A percentile compares a stretch with the other conserved stretches of the same genome.
These are phyloP conservation scores for Penicillium paradoxum DNA, from an alignment of 495 filamentous ascomycete species.

Conservation along the genomic window DNA sequence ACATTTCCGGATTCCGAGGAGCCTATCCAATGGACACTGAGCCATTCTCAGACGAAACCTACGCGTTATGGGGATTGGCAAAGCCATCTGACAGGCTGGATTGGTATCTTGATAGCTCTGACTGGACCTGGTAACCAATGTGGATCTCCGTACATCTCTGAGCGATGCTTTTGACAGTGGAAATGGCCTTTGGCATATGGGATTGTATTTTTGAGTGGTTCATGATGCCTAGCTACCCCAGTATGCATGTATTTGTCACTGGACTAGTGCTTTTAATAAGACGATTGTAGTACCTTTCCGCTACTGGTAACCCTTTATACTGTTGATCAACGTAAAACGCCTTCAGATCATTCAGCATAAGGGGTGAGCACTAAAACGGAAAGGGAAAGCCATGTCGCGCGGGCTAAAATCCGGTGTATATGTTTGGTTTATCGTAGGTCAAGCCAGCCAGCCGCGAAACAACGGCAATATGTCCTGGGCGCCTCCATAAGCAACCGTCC, in stretches of 20 bases:
- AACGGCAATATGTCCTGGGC: no score
- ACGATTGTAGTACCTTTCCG: no score
- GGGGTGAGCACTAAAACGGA: background rate
- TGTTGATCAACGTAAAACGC: background rate
- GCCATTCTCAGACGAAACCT: background rate
- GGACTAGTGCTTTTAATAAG: no score
- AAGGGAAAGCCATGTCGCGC: background rate
- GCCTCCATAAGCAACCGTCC: no score
- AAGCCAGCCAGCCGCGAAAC: no score
- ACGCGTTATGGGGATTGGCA: background rate
- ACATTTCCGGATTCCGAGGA: background rate
- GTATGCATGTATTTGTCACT: no score
- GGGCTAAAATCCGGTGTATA: no score
- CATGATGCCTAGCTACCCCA: no score
- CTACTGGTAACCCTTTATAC: no score
- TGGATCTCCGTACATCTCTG: background rate
- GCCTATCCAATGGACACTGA: background rate
- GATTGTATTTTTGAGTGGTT: no score
- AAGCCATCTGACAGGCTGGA: slow-evolving; percentile 2
- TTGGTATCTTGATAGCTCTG: background rate
- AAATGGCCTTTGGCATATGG: background rate
- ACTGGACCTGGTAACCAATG: background rate
- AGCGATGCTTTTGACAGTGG: background rate
- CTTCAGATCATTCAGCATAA: background rate
- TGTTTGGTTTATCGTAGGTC: no score